Percentiles rank a stretch among this genome's conserved stretches.
These are phyloP conservation scores for Zymoseptoria passerinii DNA, from an alignment of 2,329 filamentous ascomycete genomes.

Conservation along the genomic window DNA sequence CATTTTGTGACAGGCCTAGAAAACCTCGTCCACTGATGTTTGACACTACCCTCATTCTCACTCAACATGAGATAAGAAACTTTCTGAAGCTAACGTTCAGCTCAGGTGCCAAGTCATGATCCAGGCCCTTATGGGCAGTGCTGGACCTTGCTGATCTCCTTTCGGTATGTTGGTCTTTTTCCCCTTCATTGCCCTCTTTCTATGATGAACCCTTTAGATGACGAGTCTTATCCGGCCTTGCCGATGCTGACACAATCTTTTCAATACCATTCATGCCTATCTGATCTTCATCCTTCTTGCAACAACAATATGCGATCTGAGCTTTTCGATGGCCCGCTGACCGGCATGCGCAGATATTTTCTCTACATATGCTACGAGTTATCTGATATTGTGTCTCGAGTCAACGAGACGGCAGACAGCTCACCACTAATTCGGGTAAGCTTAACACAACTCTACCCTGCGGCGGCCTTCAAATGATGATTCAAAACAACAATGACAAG, in stretches of 20 bases:
- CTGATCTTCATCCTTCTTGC: slow-evolving; percentile 9
- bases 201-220: slow-evolving; percentile 32
- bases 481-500: slow-evolving; percentile 32
- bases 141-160: background rate
- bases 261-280: slow-evolving; percentile 32
- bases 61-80: slow-evolving; percentile 1
- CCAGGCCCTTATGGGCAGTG: background rate
- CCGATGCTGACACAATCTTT: slow-evolving; percentile 32
- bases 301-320: background rate
- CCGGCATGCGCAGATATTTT: background rate
- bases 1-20: slow-evolving; percentile 37
- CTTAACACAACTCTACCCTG: background rate
- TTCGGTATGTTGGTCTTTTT: slow-evolving; percentile 3
- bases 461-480: slow-evolving; percentile 21
- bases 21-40: slow-evolving; percentile 38
- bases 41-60: slow-evolving; percentile 1
- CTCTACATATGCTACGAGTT: background rate
- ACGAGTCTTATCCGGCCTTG: slow-evolving; percentile 34
- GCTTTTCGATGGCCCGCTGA: background rate
- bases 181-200: slow-evolving; percentile 9
- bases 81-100: background rate
- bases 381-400: no score
- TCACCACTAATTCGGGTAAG: slow-evolving; percentile 1
- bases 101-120: background rate
- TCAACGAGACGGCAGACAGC: background rate